Conservation (phyloP, 768 basidiomycete genomes). For the Gymnopilus dilepis region DNA sequence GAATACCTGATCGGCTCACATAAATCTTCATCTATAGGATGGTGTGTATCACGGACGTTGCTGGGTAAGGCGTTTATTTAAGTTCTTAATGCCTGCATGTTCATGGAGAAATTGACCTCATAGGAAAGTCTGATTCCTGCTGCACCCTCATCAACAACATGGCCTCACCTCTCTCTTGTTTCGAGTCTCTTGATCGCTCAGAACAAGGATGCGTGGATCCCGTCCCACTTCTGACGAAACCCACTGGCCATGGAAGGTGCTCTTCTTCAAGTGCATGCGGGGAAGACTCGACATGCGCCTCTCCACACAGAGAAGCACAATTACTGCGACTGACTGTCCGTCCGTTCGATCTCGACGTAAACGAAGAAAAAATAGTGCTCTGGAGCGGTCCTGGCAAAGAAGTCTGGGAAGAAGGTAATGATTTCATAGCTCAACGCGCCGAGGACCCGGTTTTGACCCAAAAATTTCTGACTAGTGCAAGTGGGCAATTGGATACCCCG, state of each 20-base stretch:
- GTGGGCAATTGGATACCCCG: slow-evolving; percentile 56
- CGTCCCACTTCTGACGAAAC: slow-evolving; percentile 50
- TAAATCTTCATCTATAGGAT: slow-evolving; percentile 46
- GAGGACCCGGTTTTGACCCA: neutral
- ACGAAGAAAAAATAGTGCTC: slow-evolving; percentile 50
- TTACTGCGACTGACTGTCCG: slow-evolving; percentile 62
- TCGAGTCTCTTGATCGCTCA: slow-evolving; percentile 37
- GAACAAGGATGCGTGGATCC: slow-evolving; percentile 62
- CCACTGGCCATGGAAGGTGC: slow-evolving; percentile 45
- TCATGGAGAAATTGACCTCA: neutral
- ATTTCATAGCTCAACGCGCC: slow-evolving; percentile 4
- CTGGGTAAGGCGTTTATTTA: slow-evolving; percentile 25
- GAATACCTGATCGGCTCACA: slow-evolving; percentile 41
- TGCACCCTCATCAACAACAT: slow-evolving; percentile 25
- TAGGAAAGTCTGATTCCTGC: slow-evolving; percentile 30
- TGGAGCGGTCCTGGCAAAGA: slow-evolving; percentile 77
- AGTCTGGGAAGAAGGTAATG: slow-evolving; percentile 68
- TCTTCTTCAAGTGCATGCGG: slow-evolving; percentile 39
- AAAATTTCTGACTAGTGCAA: slow-evolving; percentile 44
- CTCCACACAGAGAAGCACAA: slow-evolving; percentile 52
- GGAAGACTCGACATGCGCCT: slow-evolving; percentile 51
- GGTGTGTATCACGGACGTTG: slow-evolving; percentile 55
- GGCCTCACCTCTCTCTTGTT: slow-evolving; percentile 48
- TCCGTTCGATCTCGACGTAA: slow-evolving; percentile 18
- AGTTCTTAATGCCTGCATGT: neutral